phyloP scores from a whole-genome alignment of 306 rosid genomes.

The Vicia sativa region DNA sequence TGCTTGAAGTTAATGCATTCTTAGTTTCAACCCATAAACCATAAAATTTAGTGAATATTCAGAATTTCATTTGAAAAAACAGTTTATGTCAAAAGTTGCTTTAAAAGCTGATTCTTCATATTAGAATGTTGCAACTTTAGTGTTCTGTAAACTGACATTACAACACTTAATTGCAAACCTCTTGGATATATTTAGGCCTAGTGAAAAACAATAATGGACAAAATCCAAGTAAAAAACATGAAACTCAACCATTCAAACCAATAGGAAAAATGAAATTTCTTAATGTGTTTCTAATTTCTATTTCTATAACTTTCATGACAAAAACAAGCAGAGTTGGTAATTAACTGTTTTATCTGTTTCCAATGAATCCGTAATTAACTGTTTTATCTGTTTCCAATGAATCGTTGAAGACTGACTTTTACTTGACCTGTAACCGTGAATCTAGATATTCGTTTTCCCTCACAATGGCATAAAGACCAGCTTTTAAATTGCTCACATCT shows the following conservation, averaged over 20 bases:
- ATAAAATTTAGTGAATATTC: too few relatives aligned
- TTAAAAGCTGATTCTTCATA: conserved; percentile 40
- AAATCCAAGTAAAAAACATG: conserved; percentile 28
- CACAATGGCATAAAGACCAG: conserved; percentile 57
- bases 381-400: conserved; percentile 15
- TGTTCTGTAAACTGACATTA: neutral
- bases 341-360: conserved; percentile 8
- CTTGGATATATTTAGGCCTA: conserved; percentile 6
- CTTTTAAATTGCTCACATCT: conserved; percentile 51
- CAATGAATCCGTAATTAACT: conserved; percentile 20
- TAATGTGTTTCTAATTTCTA: neutral
- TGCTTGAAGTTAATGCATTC: too few relatives aligned
- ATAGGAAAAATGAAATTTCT: neutral
- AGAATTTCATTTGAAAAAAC: too few relatives aligned
- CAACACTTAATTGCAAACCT: conserved; percentile 24
- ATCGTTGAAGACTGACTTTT: conserved; percentile 9
- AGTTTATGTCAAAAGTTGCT: neutral
- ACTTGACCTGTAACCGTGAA: conserved; percentile 41
- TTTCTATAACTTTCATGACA: neutral
- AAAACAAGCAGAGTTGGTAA: conserved; percentile 23
- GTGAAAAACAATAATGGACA: conserved; percentile 4
- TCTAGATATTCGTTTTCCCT: conserved; percentile 57
- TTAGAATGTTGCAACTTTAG: conserved; percentile 19
- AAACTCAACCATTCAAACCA: conserved; percentile 24
- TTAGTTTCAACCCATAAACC: too few relatives aligned